Percentiles rank a stretch among this genome's conserved stretches.
These are phyloP conservation scores for Aspergillus homomorphus DNA, from an alignment of 495 filamentous ascomycete species.

Conservation along the genomic window DNA sequence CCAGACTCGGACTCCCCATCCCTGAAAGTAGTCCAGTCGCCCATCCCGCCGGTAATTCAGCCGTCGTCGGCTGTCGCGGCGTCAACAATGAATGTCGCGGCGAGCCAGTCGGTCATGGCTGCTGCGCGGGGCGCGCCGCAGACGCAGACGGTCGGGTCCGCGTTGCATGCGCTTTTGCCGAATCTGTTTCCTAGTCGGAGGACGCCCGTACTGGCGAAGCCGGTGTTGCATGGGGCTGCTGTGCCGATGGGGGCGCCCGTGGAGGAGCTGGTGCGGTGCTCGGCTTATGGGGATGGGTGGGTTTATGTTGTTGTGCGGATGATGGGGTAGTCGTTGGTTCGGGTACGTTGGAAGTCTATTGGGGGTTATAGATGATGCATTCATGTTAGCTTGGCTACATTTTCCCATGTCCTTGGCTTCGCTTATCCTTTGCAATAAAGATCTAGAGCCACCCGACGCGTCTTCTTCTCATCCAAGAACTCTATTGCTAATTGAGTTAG, in stretches of 20 bases:
- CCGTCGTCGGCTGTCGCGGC: constrained; percentile 40
- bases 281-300: constrained; percentile 91
- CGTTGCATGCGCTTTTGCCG: constrained; percentile 74
- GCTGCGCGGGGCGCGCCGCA: constrained; percentile 40
- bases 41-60: constrained; percentile 55
- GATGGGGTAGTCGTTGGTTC: constrained; percentile 45
- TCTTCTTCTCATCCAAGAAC: too few relatives aligned
- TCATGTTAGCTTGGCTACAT: neutral
- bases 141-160: constrained; percentile 75
- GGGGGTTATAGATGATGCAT: neutral
- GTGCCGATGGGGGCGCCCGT: constrained; percentile 80
- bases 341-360: too few relatives aligned
- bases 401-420: neutral
- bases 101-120: constrained; percentile 28
- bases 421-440: too few relatives aligned
- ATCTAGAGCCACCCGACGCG: too few relatives aligned
- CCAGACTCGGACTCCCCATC: constrained; percentile 41
- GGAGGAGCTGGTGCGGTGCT: constrained; percentile 77
- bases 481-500: too few relatives aligned
- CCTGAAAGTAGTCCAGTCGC: constrained; percentile 68
- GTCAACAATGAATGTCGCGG: constrained; percentile 21
- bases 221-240: constrained; percentile 81
- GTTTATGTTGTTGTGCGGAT: constrained; percentile 82
- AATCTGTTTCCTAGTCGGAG: constrained; percentile 82
- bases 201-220: constrained; percentile 84